phyloP scores from a whole-genome alignment of 805 yeast genomes.

The Candida adriatica region DNA sequence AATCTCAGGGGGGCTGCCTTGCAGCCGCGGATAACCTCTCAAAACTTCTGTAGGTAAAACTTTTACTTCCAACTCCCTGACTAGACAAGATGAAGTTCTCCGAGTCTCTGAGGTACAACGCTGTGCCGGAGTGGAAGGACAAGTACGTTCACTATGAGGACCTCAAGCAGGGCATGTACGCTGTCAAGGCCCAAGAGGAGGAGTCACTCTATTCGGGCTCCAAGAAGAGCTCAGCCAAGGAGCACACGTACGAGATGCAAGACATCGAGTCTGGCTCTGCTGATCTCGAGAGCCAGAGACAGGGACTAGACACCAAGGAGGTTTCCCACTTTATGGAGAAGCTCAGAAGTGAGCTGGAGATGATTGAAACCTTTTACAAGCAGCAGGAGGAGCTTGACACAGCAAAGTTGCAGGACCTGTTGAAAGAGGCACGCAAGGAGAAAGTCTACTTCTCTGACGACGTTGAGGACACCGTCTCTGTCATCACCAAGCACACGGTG shows the following conservation, averaged over 20 bases:
- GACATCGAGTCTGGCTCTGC: constrained; percentile 11
- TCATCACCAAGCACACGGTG: constrained; percentile 16
- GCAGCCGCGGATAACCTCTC: too few relatives aligned
- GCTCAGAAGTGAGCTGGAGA: constrained; percentile 40
- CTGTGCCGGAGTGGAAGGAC: constrained; percentile 85
- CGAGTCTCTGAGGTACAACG: constrained; percentile 56
- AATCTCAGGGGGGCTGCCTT: too few relatives aligned
- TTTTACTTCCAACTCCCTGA: too few relatives aligned
- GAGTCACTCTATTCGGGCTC: constrained; percentile 3
- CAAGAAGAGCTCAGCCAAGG: constrained; percentile 7
- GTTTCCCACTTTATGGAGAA: constrained; percentile 38
- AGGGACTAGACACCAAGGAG: constrained; percentile 19
- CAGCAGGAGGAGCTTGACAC: constrained; percentile 32
- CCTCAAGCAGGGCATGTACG: constrained; percentile 50
- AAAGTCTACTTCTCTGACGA: constrained; percentile 18
- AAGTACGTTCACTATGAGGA: constrained; percentile 66
- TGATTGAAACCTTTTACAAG: constrained; percentile 46
- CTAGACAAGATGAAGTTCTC: constrained; percentile 68
- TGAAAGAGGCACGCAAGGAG: constrained; percentile 20
- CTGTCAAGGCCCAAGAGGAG: constrained; percentile 38
- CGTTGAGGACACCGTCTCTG: constrained; percentile 14
- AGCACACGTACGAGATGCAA: constrained; percentile 21
- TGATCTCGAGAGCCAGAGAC: background rate
- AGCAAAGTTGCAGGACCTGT: constrained; percentile 18
- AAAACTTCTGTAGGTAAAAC: too few relatives aligned